phyloP scores from a whole-genome alignment of 352 stramenopile genomes.

The Bremia lactucae region DNA sequence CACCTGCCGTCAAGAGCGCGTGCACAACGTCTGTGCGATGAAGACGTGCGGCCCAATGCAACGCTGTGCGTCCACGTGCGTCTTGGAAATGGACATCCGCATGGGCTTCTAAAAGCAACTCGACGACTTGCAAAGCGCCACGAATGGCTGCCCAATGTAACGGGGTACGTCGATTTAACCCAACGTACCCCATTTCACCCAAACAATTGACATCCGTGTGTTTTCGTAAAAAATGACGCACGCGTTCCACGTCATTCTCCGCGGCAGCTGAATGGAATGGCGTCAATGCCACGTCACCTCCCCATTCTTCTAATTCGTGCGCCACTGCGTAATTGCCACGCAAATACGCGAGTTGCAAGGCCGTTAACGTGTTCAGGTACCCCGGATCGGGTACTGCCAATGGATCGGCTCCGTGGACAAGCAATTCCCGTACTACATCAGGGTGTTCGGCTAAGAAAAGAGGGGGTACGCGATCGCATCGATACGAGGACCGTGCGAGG shows the following conservation, averaged over 20 bases:
- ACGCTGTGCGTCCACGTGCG: constrained; percentile 41
- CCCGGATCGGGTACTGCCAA: constrained; percentile 61
- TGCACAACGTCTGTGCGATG: constrained; percentile 47
- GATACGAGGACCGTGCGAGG: constrained; percentile 48
- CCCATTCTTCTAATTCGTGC: constrained; percentile 70
- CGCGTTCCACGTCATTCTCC: constrained; percentile 36
- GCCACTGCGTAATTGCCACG: constrained; percentile 67
- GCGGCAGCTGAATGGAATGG: constrained; percentile 62
- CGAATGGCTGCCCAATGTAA: constrained; percentile 75
- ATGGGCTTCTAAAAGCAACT: constrained; percentile 54
- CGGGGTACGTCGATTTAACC: constrained; percentile 66
- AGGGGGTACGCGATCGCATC: constrained; percentile 58
- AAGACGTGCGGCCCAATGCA: constrained; percentile 68
- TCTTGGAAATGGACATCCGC: constrained; percentile 76
- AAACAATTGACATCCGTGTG: constrained; percentile 53
- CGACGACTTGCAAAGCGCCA: constrained; percentile 39
- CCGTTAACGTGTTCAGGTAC: constrained; percentile 74
- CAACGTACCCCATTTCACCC: constrained; percentile 71
- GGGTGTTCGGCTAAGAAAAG: constrained; percentile 69
- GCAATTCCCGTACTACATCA: constrained; percentile 46
- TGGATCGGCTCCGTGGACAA: constrained; percentile 55
- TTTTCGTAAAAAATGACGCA: constrained; percentile 58
- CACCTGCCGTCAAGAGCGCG: constrained; percentile 31
- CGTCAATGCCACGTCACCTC: constrained; percentile 67
- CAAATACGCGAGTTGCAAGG: constrained; percentile 66